Evolutionary conservation across 768 basidiomycete genomes (phyloP).

Genomic region (Trichaptum fuscoviolaceum): DNA sequence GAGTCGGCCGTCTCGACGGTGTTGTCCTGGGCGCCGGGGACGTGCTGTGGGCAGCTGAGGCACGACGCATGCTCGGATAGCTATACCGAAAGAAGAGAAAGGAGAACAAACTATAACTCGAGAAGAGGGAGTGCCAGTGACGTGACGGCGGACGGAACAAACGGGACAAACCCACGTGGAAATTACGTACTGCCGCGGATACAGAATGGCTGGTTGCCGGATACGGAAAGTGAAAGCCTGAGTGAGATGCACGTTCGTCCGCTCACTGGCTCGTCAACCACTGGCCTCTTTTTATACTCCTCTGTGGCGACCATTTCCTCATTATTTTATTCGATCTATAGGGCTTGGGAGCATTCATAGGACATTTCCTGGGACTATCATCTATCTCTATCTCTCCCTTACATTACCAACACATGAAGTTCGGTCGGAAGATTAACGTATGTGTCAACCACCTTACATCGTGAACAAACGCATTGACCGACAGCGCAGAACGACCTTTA

Average conservation of each 20-base stretch:
- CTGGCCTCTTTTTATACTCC: not conserved
- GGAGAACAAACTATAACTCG: not conserved
- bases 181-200: not conserved
- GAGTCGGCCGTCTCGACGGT: not conserved
- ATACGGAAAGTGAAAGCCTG: not conserved
- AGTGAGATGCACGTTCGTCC: not conserved
- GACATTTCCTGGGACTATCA: not conserved
- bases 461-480: conserved; percentile 6
- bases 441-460: conserved; percentile 17
- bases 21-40: not conserved
- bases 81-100: not conserved
- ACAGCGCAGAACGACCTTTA: conserved; percentile 68
- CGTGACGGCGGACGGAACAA: no score
- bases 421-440: conserved; percentile 73
- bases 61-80: not conserved
- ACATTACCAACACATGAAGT: conserved; percentile 52
- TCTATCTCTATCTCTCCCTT: not conserved
- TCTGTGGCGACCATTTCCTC: not conserved
- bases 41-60: not conserved
- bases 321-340: not conserved
- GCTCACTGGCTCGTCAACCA: not conserved
- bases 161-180: not conserved
- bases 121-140: no score
- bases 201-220: not conserved
- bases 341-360: not conserved